Conservation (phyloP, 192 early-diverging fungal species). For the Spizellomyces sp. region DNA sequence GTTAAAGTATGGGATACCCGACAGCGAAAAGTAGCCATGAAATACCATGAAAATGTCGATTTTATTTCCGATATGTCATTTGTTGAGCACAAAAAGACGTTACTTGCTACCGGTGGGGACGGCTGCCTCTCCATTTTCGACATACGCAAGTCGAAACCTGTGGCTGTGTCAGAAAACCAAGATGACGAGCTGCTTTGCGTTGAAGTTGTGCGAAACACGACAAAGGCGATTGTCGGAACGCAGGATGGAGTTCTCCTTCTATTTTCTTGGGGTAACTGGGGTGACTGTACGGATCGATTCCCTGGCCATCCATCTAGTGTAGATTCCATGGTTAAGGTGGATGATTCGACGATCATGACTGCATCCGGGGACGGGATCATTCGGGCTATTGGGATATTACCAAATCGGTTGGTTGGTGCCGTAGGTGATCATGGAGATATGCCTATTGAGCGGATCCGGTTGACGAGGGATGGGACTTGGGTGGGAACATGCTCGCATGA, state of each 20-base stretch:
- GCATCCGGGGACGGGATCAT: conserved; percentile 92
- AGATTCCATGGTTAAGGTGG: conserved; percentile 81
- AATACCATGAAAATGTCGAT: conserved; percentile 86
- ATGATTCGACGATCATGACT: conserved; percentile 83
- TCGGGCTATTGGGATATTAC: conserved; percentile 81
- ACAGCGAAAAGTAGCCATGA: conserved; percentile 70
- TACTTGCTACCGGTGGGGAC: conserved; percentile 86
- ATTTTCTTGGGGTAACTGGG: conserved; percentile 90
- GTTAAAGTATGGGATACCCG: conserved; percentile 96
- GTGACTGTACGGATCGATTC: conserved; percentile 91
- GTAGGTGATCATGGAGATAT: conserved; percentile 87
- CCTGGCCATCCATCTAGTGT: conserved; percentile 92
- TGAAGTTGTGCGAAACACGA: conserved; percentile 67
- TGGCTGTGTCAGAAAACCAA: conserved; percentile 88
- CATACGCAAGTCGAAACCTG: conserved; percentile 81
- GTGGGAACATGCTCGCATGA: conserved; percentile 88
- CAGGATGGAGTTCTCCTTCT: conserved; percentile 87
- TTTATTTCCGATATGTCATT: conserved; percentile 89
- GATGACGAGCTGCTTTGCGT: conserved; percentile 95
- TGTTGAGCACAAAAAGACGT: conserved; percentile 68
- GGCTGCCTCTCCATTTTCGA: conserved; percentile 91
- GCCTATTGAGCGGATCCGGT: conserved; percentile 81
- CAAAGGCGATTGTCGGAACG: conserved; percentile 88
- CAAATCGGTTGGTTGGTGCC: conserved; percentile 88
- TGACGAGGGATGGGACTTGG: conserved; percentile 72